Conservation (phyloP, 2,329 filamentous ascomycete species). For the Pseudogymnoascus sp. region DNA sequence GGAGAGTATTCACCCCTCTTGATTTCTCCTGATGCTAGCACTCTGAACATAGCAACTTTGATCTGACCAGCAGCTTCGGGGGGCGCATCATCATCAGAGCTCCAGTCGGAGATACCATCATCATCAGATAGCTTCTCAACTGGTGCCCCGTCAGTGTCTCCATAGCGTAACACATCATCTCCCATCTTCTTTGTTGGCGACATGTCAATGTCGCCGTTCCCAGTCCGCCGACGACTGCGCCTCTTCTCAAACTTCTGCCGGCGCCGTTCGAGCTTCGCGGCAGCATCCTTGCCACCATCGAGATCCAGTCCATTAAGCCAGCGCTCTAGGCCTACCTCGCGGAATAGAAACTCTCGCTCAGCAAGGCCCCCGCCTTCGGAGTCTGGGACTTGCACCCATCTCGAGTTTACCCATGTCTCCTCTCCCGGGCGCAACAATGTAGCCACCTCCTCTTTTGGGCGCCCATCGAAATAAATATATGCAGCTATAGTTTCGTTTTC, state of each 20-base stretch:
- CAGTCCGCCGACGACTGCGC: constrained; percentile 53
- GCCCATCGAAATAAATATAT: constrained; percentile 97
- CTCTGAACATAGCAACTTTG: constrained; percentile 93
- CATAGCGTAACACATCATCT: constrained; percentile 67
- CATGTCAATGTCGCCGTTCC: constrained; percentile 38
- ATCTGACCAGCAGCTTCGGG: constrained; percentile 96
- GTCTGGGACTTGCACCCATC: constrained; percentile 92
- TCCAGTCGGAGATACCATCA: constrained; percentile 65
- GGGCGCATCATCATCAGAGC: constrained; percentile 70
- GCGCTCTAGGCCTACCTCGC: constrained; percentile 88
- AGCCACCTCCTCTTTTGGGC: constrained; percentile 92
- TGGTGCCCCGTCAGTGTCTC: constrained; percentile 64
- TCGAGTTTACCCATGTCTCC: constrained; percentile 97
- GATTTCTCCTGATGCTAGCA: constrained; percentile 91
- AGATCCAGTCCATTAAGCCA: constrained; percentile 96
- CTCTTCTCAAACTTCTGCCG: constrained; percentile 68
- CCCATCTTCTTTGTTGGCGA: constrained; percentile 20
- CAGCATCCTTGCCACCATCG: constrained; percentile 78
- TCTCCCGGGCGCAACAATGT: constrained; percentile 86
- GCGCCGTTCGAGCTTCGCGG: constrained; percentile 82
- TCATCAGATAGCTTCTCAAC: constrained; percentile 65
- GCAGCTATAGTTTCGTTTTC: constrained; percentile 96
- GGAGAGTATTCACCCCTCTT: constrained; percentile 97
- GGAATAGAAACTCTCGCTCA: constrained; percentile 93
- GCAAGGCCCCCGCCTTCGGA: constrained; percentile 88